A percentile compares a stretch with the other conserved stretches of the same genome.
These are phyloP conservation scores for Solanum arcanum DNA, from an alignment of 257 asterid species.

Conservation along the genomic window DNA sequence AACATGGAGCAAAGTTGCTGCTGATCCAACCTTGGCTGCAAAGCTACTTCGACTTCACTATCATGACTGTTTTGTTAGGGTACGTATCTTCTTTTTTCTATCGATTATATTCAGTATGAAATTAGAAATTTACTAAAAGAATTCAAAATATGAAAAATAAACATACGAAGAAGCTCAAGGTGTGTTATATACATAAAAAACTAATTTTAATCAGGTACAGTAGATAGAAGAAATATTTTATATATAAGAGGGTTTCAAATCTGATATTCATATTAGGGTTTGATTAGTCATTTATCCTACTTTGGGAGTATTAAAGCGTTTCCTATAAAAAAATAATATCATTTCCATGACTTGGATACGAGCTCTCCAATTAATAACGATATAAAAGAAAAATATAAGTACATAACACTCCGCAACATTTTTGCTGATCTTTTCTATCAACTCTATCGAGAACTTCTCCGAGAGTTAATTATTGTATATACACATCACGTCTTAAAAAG, in stretches of 20 bases:
- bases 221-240: background rate
- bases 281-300: background rate
- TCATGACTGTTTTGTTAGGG: slow-evolving; percentile 48
- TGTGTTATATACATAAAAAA: too few species aligned
- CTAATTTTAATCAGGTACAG: background rate
- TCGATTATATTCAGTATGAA: background rate
- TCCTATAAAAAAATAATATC: background rate
- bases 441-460: background rate
- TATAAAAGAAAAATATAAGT: too few species aligned
- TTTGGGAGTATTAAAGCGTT: background rate
- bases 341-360: background rate
- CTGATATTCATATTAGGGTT: background rate
- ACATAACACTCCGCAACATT: background rate
- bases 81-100: background rate
- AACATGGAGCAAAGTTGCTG: slow-evolving; percentile 21
- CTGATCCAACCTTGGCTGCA: slow-evolving; percentile 27
- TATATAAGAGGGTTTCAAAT: background rate
- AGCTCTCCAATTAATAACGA: background rate
- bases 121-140: background rate
- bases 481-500: background rate
- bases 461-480: background rate
- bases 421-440: background rate
- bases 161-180: background rate
- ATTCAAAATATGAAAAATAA: background rate
- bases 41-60: slow-evolving; percentile 38